phyloP scores from a whole-genome alignment of 306 rosid genomes.

The Lathyrus oleraceus region DNA sequence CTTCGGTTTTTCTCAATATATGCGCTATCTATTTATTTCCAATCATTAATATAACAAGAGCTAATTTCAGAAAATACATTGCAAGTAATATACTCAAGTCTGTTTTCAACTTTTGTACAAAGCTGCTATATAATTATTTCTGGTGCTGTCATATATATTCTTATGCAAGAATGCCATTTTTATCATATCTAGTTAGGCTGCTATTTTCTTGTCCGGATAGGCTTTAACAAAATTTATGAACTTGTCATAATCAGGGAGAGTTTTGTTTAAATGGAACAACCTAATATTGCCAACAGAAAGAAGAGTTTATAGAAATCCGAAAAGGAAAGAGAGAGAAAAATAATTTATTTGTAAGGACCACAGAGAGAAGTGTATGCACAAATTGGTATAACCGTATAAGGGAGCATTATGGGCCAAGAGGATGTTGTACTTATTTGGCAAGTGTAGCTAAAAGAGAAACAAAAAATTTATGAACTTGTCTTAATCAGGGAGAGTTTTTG shows the following conservation, averaged over 20 bases:
- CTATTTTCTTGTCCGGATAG: conserved; percentile 16
- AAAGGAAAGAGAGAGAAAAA: neutral
- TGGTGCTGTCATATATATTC: neutral
- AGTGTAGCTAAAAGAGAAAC: too few species aligned
- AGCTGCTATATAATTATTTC: neutral
- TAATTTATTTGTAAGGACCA: neutral
- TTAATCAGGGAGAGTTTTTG: too few species aligned
- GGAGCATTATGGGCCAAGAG: conserved; percentile 1
- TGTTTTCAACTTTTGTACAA: neutral
- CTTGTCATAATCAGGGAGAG: neutral
- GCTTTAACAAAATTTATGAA: neutral
- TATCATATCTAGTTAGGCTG: neutral
- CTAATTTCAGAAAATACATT: neutral
- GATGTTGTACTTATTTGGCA: too few species aligned
- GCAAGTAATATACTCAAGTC: neutral
- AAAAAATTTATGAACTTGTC: too few species aligned
- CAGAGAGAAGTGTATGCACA: neutral
- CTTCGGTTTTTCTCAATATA: neutral
- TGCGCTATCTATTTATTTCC: neutral
- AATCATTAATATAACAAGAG: neutral
- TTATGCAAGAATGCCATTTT: neutral
- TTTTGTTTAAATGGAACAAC: neutral
- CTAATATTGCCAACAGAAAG: neutral
- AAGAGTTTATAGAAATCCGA: neutral
- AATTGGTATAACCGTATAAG: neutral